Conservation (phyloP, 768 basidiomycete genomes). For the Mycena rebaudengoi region DNA sequence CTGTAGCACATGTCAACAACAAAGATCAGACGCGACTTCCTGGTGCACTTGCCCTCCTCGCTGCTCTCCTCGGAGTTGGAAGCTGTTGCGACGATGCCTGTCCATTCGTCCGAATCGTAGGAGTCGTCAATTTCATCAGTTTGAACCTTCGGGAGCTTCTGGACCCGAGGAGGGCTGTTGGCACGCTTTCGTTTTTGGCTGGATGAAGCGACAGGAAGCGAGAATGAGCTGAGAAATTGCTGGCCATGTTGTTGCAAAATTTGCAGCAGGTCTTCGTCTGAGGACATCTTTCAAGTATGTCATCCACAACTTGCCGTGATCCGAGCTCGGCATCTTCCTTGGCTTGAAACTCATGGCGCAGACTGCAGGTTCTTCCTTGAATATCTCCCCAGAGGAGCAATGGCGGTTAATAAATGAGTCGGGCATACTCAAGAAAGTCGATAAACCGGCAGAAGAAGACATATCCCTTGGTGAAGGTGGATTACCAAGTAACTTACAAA, state of each 20-base stretch:
- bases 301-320: too few species aligned
- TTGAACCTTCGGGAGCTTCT: slow-evolving; percentile 18
- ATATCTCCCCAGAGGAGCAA: slow-evolving; percentile 77
- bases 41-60: slow-evolving; percentile 21
- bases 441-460: slow-evolving; percentile 24
- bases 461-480: slow-evolving; percentile 8
- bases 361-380: not conserved
- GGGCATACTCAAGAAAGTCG: slow-evolving; percentile 59
- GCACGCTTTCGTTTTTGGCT: slow-evolving; percentile 32
- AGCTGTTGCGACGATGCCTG: slow-evolving; percentile 23
- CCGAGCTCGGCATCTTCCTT: too few species aligned
- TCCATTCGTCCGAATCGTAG: slow-evolving; percentile 20
- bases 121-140: slow-evolving; percentile 5
- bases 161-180: slow-evolving; percentile 8
- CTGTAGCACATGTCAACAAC: slow-evolving; percentile 35
- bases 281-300: too few species aligned
- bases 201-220: slow-evolving; percentile 22
- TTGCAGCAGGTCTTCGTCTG: slow-evolving; percentile 45
- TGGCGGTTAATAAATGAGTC: slow-evolving; percentile 78
- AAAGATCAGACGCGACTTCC: not conserved
- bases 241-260: slow-evolving; percentile 58
- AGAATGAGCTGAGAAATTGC: slow-evolving; percentile 55
- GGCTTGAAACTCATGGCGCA: not conserved
- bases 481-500: not conserved
- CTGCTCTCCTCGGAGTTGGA: slow-evolving; percentile 32